Evolutionary conservation across 306 rosid genomes (phyloP), one percentile per base, ranked within the genome.

Genomic region (Vigna trinervia): DNA sequence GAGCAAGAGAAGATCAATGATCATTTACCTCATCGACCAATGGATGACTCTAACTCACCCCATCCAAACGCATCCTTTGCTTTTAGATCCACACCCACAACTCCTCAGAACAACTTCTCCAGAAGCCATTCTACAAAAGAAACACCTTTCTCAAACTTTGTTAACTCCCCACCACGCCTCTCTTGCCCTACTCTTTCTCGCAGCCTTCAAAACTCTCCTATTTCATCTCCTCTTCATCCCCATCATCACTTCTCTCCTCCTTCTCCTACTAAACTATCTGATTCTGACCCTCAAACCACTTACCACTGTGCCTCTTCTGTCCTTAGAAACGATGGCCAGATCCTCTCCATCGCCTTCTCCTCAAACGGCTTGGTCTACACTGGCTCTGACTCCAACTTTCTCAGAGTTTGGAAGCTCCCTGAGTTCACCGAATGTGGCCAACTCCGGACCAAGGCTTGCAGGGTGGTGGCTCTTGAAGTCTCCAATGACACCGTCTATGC

Each of bases 341-440:
- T 94, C 79, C 73, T 87, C 64, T 86, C 88, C 77, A 50, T 92
- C 0, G 94, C 97, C 0, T 54, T 88, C 11, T 91, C 91, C 30
- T 87, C 91, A 20, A 85, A 84, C 20, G 88, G 92, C 5, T 68
- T 94, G 2, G 83, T 89, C n/a, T 94, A 92, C 87, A 92, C 98
- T 0, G 97, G 98, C 32, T 89, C 97, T 3, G 91, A 83, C 14
- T 62, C 87, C 62, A 90, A 89, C 52, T 38, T 88, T 13, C 86
- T 94, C 0, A 85, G 97, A 85, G 83, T 89, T 2, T 94, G 98
- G 98, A 92, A 90, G 81, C 84, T 94, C 7, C 96, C 98, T 0
- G 98, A 92, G 79, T 94, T 94, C 82, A 76, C 85, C 2, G 96
- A 94, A 67, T 94, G 92, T 36, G 96, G 93, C 12, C 96, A 92